Percentiles rank a stretch among this genome's conserved stretches.
Evolutionary conservation across 2,329 filamentous ascomycete genomes (phyloP).

Genomic region (Alternaria gansuensis): DNA sequence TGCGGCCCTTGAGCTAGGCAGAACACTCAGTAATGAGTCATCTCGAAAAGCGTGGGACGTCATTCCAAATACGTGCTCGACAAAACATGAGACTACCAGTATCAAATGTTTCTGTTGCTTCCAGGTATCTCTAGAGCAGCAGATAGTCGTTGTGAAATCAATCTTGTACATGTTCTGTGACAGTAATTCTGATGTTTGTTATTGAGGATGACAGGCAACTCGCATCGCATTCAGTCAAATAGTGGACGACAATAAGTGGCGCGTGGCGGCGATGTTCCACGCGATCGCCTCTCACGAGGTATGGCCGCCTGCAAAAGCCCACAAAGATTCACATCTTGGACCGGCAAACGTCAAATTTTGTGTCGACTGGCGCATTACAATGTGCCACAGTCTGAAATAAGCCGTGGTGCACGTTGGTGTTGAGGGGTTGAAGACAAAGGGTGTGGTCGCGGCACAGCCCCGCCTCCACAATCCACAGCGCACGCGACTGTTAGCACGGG

Average conservation of each 20-base stretch:
- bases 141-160: no score
- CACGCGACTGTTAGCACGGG: slow-evolving; percentile 5
- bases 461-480: slow-evolving; percentile 22
- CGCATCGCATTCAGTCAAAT: neutral
- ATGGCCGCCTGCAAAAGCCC: neutral
- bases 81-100: no score
- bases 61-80: no score
- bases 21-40: no score
- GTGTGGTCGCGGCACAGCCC: neutral
- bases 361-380: neutral
- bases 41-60: no score
- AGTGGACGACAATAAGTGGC: neutral
- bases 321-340: neutral
- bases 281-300: neutral
- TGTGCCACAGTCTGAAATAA: neutral
- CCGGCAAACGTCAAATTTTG: neutral
- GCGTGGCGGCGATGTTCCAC: neutral
- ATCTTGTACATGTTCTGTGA: no score
- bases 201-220: neutral
- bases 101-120: no score
- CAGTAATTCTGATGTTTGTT: no score
- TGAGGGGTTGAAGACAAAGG: neutral
- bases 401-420: neutral
- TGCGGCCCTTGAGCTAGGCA: slow-evolving; percentile 27
- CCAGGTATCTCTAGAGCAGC: no score